Evolutionary conservation across 352 stramenopile genomes (phyloP), one percentile per base, ranked within the genome.

Genomic region (Pythium aristosporum): DNA sequence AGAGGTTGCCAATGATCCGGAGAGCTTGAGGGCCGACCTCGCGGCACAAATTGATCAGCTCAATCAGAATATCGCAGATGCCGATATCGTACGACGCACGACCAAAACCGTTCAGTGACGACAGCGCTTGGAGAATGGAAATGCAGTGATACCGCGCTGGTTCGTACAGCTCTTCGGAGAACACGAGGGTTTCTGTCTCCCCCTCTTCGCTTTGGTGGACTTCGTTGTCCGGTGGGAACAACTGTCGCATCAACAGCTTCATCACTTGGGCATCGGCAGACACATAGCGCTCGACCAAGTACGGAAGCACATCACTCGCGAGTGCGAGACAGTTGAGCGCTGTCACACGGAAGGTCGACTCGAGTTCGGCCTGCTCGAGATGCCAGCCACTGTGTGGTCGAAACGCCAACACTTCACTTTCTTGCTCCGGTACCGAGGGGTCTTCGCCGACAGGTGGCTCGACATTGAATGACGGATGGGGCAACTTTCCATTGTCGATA

Each of bases 51-150:
- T 94, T 82, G 42, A 91, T 63, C 20, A 91, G 56, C 57, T 94
- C 85, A 51, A 94, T 88, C 41, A 94, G 57, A 58, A 91, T 83
- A 50, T 94, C 81, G 56, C 85, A 92, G 37, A 91, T 88, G 0
- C 82, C 85, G 7, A 88, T 72, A 13, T 77, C 58, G 4, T 84
- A 71, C n/a, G 81, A 69, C 2, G 67, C 73, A 5, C 63, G 71
- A 49, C 77, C 80, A 43, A 94, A 94, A 2, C 54, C 59, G 49
- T 83, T 72, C 10, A 88, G 54, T n/a, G 68, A 81, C 13, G 82
- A 89, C 3, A 92, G 58, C 10, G 80, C 69, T 54, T 84, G 63
- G 16, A 92, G 53, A 25, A 80, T 84, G 12, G 72, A 64, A 56
- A 92, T 63, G 60, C 79, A 90, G 62, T 92, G 78, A 25, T 83